Conservation (phyloP, 1,284 basidiomycete genomes). For the Trichosporon sp. region DNA sequence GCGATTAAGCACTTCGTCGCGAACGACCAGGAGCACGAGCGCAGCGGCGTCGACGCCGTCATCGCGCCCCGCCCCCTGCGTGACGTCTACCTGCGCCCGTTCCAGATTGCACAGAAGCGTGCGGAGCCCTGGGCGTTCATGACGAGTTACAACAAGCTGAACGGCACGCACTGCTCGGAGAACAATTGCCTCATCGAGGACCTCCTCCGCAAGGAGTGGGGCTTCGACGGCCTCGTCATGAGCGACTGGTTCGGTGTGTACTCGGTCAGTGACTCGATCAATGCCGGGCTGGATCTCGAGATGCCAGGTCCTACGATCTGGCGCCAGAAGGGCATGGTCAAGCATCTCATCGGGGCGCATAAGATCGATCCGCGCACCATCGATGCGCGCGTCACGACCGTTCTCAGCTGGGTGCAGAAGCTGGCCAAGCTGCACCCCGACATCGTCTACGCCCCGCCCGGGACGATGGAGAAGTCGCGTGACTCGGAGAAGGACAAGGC, state of each 20-base stretch:
- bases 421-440: slow-evolving; percentile 26
- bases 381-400: slow-evolving; percentile 20
- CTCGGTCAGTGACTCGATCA: slow-evolving; percentile 60
- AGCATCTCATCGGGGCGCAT: slow-evolving; percentile 58
- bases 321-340: slow-evolving; percentile 48
- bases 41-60: slow-evolving; percentile 30
- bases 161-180: slow-evolving; percentile 69
- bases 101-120: slow-evolving; percentile 73
- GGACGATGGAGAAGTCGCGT: slow-evolving; percentile 25
- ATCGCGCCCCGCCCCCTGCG: slow-evolving; percentile 59
- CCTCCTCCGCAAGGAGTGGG: slow-evolving; percentile 58
- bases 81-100: slow-evolving; percentile 71
- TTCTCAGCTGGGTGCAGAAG: slow-evolving; percentile 47
- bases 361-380: slow-evolving; percentile 50
- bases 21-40: slow-evolving; percentile 47
- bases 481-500: slow-evolving; percentile 14
- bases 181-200: slow-evolving; percentile 55
- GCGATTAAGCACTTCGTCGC: slow-evolving; percentile 47
- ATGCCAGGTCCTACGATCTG: slow-evolving; percentile 28
- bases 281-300: slow-evolving; percentile 62
- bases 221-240: slow-evolving; percentile 66
- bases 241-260: slow-evolving; percentile 58
- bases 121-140: slow-evolving; percentile 47
- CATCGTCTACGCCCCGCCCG: slow-evolving; percentile 25
- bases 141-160: slow-evolving; percentile 56